phyloP scores from a whole-genome alignment of 1,139 yeast genomes.

The Trichomonascaceae sp. region DNA sequence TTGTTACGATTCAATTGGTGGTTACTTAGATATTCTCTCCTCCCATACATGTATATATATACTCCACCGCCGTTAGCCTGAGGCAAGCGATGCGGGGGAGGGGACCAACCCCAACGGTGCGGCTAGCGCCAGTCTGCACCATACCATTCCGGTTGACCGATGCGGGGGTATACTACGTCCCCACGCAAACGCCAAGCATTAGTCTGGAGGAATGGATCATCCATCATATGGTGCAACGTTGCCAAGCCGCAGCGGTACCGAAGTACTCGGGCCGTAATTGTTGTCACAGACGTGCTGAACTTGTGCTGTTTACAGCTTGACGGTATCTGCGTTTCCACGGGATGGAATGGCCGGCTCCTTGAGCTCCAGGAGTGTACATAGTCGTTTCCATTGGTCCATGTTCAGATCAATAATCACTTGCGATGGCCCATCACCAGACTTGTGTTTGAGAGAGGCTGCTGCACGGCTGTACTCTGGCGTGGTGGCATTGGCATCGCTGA shows the following conservation, averaged over 20 bases:
- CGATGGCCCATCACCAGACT: slow-evolving; percentile 1
- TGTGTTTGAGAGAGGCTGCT: background rate
- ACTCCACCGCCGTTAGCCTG: no score
- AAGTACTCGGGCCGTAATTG: no score
- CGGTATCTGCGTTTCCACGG: slow-evolving; percentile 5
- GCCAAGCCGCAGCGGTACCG: no score
- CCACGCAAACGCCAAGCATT: no score
- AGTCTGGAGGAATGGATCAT: no score
- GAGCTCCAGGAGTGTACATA: slow-evolving; percentile 19
- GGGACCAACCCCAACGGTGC: no score
- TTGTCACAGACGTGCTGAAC: background rate
- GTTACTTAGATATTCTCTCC: no score
- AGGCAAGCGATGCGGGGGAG: no score
- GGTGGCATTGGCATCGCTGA: slow-evolving; percentile 22
- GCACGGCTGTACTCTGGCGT: slow-evolving; percentile 1
- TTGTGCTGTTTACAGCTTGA: background rate
- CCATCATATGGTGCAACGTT: no score
- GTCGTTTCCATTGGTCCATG: slow-evolving; percentile 45
- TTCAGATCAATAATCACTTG: slow-evolving; percentile 68
- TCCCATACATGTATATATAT: no score
- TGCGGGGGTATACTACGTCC: background rate
- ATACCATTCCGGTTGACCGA: background rate
- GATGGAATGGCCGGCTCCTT: slow-evolving; percentile 12
- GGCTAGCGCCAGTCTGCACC: background rate
- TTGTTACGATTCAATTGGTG: no score